Base-by-base conservation (phyloP, 306 rosid species). In the Prunus persica region DNA sequence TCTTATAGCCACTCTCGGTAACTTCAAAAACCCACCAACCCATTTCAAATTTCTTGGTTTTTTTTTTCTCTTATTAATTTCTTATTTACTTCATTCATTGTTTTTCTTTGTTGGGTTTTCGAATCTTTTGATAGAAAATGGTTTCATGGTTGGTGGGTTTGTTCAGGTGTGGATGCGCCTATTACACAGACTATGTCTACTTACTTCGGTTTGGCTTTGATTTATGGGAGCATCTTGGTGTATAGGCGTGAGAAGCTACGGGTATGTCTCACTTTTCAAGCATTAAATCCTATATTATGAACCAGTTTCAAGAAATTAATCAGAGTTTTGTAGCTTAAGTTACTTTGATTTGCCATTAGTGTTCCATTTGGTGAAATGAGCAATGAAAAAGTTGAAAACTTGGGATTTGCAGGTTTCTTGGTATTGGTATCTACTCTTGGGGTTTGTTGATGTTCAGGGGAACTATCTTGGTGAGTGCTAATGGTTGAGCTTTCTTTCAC, bases 341-440 rank as follows among this genome's bases (percentile, higher is more conserved):
- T 25, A 11, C 46, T 27, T 11, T 27, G 22, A 14, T 69, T 50
- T 22, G 24, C n/a, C n/a, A 25, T 69, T 22, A 34, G 9, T 25
- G 14, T 18, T 50, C 5, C 20, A 30, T 50, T 69, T 28, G 16
- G 11, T 27, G 22, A 49, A 12, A 28, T 69, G 45, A 5, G 62
- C 47, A 69, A 51, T 51, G 47, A 69, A 50, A 32, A 67, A 71
- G 32, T 43, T 65, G 55, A 10, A 56, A 76, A 19, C 14, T 25
- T 50, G 47, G 57, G 75, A 34, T 66, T 46, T 84, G 80, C 85
- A 88, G 96, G 82, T 88, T 79, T 75, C 93, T 50, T 91, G 96
- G 96, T 91, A 88, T 73, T 91, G 96, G 96, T 91, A 88, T 81
- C 65, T 91, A 19, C 70, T 84, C 0, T 66, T 91, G 82, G 96